Evolutionary conservation across 768 basidiomycete species (phyloP), one percentile per base, ranked within the genome.

Genomic region (Termitomyces sp.): DNA sequence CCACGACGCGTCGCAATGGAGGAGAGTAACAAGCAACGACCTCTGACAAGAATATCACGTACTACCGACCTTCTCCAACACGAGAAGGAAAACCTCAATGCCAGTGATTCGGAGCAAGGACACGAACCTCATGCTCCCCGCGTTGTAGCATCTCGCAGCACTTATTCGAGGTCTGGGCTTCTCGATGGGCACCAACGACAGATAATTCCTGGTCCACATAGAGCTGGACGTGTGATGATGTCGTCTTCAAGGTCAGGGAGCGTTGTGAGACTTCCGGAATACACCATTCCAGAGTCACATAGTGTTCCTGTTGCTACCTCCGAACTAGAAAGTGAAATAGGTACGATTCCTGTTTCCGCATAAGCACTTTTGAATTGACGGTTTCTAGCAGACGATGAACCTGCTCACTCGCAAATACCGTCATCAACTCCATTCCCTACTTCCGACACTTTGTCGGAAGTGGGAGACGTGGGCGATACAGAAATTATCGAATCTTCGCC

Each of bases 141-240:
- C 50, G 39, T 44, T 41, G 27, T 41, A 23, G 52, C 60, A 18
- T 18, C 56, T 12, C 58, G 61, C 2, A 39, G 51, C 12, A 52
- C 52, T 10, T 63, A 63, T 36, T 61, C 69, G 33, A 71, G 75
- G 39, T 69, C 75, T 13, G 56, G 42, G 9, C 54, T 50, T 12
- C 50, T 52, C 15, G 64, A 65, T 45, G 56, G 64, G 7, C 67
- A 72, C 46, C 59, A 68, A 20, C 72, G 80, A 29, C 78, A 76
- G 57, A 73, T 78, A 51, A 63, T 71, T 38, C 72, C 79, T 1
- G 76, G 76, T 22, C 71, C 76, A 29, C 76, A 63, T 57, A 73
- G 81, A 50, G 72, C 79, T 12, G 80, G 76, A 11, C 74, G 82
- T n/a, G 68, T 81, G 11, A 69, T 80, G 65, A 80, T 81, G 69